Conservation (phyloP, 2,329 filamentous ascomycete species). For the Fusarium virguliforme region DNA sequence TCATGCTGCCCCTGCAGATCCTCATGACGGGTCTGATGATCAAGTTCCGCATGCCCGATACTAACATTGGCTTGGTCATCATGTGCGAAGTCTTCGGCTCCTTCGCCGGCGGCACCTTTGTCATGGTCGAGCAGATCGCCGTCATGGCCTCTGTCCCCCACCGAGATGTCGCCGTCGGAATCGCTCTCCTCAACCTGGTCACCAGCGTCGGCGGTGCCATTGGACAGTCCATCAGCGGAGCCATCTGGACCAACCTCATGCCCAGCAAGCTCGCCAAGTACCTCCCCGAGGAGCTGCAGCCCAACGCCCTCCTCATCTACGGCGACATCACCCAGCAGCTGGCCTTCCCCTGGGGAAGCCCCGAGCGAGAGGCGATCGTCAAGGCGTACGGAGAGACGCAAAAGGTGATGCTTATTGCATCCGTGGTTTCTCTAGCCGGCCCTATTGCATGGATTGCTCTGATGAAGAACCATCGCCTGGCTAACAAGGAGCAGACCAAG, state of each 20-base stretch:
- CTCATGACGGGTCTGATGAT: slow-evolving; percentile 69
- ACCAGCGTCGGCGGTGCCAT: slow-evolving; percentile 70
- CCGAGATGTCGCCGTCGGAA: slow-evolving; percentile 67
- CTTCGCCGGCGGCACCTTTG: slow-evolving; percentile 54
- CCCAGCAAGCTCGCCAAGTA: slow-evolving; percentile 41
- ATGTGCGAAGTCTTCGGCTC: slow-evolving; percentile 52
- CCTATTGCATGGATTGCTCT: slow-evolving; percentile 21
- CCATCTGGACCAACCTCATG: slow-evolving; percentile 54
- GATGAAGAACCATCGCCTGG: slow-evolving; percentile 33
- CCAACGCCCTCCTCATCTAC: slow-evolving; percentile 38
- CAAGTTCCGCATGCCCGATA: slow-evolving; percentile 65
- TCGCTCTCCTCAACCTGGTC: slow-evolving; percentile 70
- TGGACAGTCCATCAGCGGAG: slow-evolving; percentile 61
- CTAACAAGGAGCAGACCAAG: slow-evolving; percentile 24
- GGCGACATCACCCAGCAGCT: slow-evolving; percentile 42
- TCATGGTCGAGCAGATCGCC: slow-evolving; percentile 54
- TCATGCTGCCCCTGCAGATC: slow-evolving; percentile 56
- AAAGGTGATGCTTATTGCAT: slow-evolving; percentile 22
- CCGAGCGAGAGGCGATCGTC: slow-evolving; percentile 47
- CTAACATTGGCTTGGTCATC: slow-evolving; percentile 58
- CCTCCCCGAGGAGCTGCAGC: slow-evolving; percentile 39
- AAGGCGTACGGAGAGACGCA: slow-evolving; percentile 27
- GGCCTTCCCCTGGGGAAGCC: slow-evolving; percentile 41
- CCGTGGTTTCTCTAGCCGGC: slow-evolving; percentile 12
- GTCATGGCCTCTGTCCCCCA: slow-evolving; percentile 53